Evolutionary conservation across 192 early-diverging fungal genomes (phyloP), one percentile per base, ranked within the genome.

Genomic region (Linnemannia elongata): DNA sequence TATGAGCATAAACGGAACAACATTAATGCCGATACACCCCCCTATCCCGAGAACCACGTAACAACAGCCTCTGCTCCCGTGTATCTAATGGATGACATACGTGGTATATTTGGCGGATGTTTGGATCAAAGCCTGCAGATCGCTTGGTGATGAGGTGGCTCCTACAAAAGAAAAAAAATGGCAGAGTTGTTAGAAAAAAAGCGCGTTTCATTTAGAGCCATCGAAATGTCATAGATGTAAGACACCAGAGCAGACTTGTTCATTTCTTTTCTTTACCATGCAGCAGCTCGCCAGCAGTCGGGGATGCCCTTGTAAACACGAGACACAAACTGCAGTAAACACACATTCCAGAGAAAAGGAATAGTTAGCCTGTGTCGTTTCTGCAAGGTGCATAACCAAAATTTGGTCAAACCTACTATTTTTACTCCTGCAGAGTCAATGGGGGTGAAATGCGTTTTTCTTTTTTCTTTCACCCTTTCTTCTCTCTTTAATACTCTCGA

Each of bases 261-360:
- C 3, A 20, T 52, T 52, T 73, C 74, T 20, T 30, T 35, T 10
- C 33, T 76, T 80, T 84, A 92, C 92, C 92, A 93, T 73, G 89
- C 91, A 54, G 90, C 90, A 44, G 89, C 82, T 72, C 92, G 82
- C 92, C 92, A 93, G 42, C 88, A 87, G 76, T 93, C 91, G 24
- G 92, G 92, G 49, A 93, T 90, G 15, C 92, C 92, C 79, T 93
- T 93, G 82, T 88, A 90, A 17, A 93, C 83, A n/a, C 92, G 77
- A 49, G 78, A 75, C 18, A 84, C 73, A 82, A 93, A 92, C 90
- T 93, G 63, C 18, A 63, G 18, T 44, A 38, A 45, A 79, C 35
- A 44, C 35, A 44, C 45, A 75, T 82, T 42, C 55, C 47, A 69
- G 72, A 41, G 69, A 44, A 41, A 41, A 75, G 12, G 41, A 78